Base-by-base conservation (phyloP, 495 filamentous ascomycete genomes). In the Neurospora intermedia region DNA sequence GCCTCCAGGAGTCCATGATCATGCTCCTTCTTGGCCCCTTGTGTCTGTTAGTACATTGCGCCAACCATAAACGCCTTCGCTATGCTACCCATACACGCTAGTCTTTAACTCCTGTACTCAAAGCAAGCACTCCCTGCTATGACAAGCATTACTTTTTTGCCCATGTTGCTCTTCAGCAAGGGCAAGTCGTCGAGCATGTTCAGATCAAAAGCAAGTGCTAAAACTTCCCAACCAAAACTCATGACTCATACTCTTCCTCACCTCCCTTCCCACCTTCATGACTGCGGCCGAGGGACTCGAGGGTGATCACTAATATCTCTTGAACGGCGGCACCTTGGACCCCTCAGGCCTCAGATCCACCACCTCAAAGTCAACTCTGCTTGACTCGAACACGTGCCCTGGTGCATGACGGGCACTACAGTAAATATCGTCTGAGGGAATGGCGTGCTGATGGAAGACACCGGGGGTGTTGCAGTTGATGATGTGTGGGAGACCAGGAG, bases 401-500 rank as follows among this genome's bases (percentile, higher is more conserved):
- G 91, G 90, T 1, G 84, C 84, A 35, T 91, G 83, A 69, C 92
- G 80, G 0, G 94, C 96, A 80, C 93, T 91, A 0, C 92, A 97
- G 78, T 98, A 99, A 7, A 97, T 87, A 75, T 94, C 86, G 42
- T 83, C 78, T 35, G 54, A 62, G 20, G 54, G 54, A 62, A 83
- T 88, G 6, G 81, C 71, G 69, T 86, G 85, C 35, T 80, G 92
- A 82, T 99, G 96, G 79, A 99, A 99, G 3, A 95, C 82, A 0
- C 92, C 91, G 0, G 85, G 86, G 72, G 94, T 87, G 0, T 80
- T 87, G 83, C 96, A 99, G 40, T 87, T 86, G 45, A 94, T 84
- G 38, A 98, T 90, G 15, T 92, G 87, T 73, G 90, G 87, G 79
- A 97, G 86, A 0, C 96, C 96, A 0, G 96, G 96, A 0, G 96